These are phyloP conservation scores for Paracoccidioides lutzii DNA, from an alignment of 2,329 filamentous ascomycete genomes.

Conservation along the genomic window DNA sequence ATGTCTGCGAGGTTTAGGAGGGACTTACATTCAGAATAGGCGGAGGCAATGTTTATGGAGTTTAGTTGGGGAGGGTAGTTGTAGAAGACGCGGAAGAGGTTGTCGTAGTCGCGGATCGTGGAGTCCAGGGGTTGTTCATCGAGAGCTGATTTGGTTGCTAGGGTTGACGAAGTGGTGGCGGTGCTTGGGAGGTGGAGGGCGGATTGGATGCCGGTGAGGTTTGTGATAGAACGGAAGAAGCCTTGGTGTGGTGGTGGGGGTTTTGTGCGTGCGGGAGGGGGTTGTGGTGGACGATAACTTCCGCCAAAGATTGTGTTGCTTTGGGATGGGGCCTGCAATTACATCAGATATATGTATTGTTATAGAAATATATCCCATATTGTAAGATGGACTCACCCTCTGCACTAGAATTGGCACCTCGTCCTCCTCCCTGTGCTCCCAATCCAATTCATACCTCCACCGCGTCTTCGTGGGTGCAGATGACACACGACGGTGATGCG, in stretches of 20 bases:
- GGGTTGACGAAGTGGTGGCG: constrained; percentile 31
- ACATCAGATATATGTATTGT: not conserved
- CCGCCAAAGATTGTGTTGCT: constrained; percentile 47
- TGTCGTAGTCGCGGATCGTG: constrained; percentile 82
- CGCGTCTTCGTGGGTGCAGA: constrained; percentile 41
- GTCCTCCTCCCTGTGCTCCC: constrained; percentile 51
- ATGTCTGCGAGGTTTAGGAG: constrained; percentile 81
- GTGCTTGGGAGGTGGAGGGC: constrained; percentile 39
- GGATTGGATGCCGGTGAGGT: constrained; percentile 49
- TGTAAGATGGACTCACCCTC: constrained; percentile 40
- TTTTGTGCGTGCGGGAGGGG: constrained; percentile 48
- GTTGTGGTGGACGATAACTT: constrained; percentile 23
- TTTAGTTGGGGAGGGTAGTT: constrained; percentile 77
- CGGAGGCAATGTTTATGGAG: constrained; percentile 75
- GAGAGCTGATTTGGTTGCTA: constrained; percentile 33
- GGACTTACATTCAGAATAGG: constrained; percentile 88
- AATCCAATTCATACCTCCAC: constrained; percentile 84
- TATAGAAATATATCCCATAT: constrained; percentile 1
- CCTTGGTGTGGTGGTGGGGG: constrained; percentile 47
- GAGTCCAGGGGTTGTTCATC: constrained; percentile 53
- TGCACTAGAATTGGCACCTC: constrained; percentile 84
- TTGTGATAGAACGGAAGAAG: constrained; percentile 82
- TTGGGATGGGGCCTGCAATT: constrained; percentile 15
- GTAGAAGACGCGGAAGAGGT: constrained; percentile 91
- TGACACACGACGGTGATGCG: constrained; percentile 27